phyloP scores from a whole-genome alignment of 495 filamentous ascomycete genomes.

The Penicillium cataractarum region DNA sequence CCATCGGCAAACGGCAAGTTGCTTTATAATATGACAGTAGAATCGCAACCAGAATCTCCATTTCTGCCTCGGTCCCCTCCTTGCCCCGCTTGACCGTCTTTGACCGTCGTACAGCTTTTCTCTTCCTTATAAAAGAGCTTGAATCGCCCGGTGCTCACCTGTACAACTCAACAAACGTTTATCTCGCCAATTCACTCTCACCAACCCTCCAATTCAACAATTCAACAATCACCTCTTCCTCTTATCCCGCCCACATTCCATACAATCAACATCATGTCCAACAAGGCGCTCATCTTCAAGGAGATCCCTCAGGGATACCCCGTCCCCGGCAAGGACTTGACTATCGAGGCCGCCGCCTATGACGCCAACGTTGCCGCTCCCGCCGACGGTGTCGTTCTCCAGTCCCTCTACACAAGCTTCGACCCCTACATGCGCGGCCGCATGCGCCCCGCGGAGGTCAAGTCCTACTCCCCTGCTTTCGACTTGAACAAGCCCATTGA shows the following conservation, averaged over 20 bases:
- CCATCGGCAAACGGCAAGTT: constrained; percentile 18
- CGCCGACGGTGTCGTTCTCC: constrained; percentile 68
- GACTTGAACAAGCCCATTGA: constrained; percentile 58
- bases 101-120: background rate
- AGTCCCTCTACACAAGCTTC: constrained; percentile 78
- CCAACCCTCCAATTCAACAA: background rate
- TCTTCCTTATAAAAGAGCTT: constrained; percentile 24
- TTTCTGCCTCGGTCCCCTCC: constrained; percentile 25
- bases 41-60: background rate
- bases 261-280: constrained; percentile 42
- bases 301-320: constrained; percentile 69
- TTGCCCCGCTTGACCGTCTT: constrained; percentile 25
- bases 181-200: constrained; percentile 10
- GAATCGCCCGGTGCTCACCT: background rate
- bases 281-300: constrained; percentile 85
- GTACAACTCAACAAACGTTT: background rate
- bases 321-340: constrained; percentile 71
- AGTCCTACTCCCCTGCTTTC: constrained; percentile 68
- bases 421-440: constrained; percentile 88
- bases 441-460: constrained; percentile 51
- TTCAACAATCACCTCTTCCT: constrained; percentile 1
- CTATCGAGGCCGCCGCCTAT: constrained; percentile 67
- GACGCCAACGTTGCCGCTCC: constrained; percentile 68
- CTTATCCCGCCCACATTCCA: constrained; percentile 1
- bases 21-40: constrained; percentile 29